Conservation (phyloP, 2,329 filamentous ascomycete genomes). For the Colletotrichum musae region DNA sequence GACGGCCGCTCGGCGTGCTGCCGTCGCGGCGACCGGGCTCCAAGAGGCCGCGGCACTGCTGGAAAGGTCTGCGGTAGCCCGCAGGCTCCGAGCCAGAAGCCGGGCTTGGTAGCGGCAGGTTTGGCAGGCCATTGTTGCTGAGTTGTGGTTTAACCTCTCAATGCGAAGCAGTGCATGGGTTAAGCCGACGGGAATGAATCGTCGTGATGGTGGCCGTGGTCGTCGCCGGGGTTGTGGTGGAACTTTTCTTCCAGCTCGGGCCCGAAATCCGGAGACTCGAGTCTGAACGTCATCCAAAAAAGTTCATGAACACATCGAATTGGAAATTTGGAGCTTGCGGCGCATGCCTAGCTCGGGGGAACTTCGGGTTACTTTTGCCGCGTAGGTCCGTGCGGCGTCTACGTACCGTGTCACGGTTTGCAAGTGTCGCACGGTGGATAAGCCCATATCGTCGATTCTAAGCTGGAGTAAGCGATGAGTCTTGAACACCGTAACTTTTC, state of each 20-base stretch:
- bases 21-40: conserved; percentile 13
- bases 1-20: conserved; percentile 13
- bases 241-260: conserved; percentile 26
- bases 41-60: conserved; percentile 30
- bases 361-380: conserved; percentile 27
- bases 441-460: not conserved
- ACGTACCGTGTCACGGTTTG: not conserved
- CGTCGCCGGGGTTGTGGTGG: conserved; percentile 8
- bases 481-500: not conserved
- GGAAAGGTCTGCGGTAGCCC: conserved; percentile 35
- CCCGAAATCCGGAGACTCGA: conserved; percentile 18
- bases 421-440: not conserved
- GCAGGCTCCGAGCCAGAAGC: conserved; percentile 51
- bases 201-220: not conserved
- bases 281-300: conserved; percentile 44
- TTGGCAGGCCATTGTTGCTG: conserved; percentile 62
- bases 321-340: conserved; percentile 37
- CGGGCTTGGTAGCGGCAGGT: conserved; percentile 62
- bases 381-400: not conserved
- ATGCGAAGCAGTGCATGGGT: not conserved
- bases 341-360: conserved; percentile 33
- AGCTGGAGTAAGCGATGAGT: no score
- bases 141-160: not conserved
- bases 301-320: conserved; percentile 42
- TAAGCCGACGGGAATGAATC: not conserved